Base-by-base conservation (phyloP, 805 yeast genomes). In the Yarrowia sp. region DNA sequence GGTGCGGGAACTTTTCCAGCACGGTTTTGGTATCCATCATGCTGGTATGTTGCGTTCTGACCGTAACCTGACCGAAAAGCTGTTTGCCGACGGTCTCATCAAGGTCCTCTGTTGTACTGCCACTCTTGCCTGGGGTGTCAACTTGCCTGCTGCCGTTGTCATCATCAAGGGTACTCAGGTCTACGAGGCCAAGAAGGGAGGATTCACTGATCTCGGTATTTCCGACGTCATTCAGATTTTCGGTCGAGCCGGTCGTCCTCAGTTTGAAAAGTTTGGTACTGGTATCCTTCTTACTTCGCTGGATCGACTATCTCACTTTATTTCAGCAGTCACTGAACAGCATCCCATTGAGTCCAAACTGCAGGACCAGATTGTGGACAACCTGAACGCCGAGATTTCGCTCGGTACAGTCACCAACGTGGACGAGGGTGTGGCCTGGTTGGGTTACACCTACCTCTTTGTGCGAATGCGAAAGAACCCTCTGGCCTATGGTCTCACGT, bases 211-310 rank as follows among this genome's bases (percentile, higher is more conserved):
- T 73, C 79, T 96, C 41, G 98, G 98, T 1, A 93, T 95, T 17
- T 89, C 97, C 0, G 99, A 95, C 77, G 97, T 95, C 41, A 89
- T 96, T 67, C 99, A 95, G 79, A 95, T 95, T 69, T 95, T 95
- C 78, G 99, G 99, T 70, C 89, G 99, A 79, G 99, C 99, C 28
- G 99, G 99, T 77, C 85, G 99, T 77, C 99, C 99, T 0, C 99
- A 96, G 70, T 95, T 85, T 75, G 97, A 93, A 70, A 84, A 84
- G 65, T 87, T 83, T 72, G 99, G 99, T 81, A 90, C 93, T 2
- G 98, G 98, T 79, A 85, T 92, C 24, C 77, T 95, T 54, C 86
- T 95, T 73, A 95, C 99, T 0, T 81, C 96, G 0, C 80, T 82
- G 66, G 98, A 93, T 71, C 79, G 84, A 56, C 76, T 96, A 28